phyloP scores from a whole-genome alignment of 1,139 yeast genomes.

The Spathaspora sp. region DNA sequence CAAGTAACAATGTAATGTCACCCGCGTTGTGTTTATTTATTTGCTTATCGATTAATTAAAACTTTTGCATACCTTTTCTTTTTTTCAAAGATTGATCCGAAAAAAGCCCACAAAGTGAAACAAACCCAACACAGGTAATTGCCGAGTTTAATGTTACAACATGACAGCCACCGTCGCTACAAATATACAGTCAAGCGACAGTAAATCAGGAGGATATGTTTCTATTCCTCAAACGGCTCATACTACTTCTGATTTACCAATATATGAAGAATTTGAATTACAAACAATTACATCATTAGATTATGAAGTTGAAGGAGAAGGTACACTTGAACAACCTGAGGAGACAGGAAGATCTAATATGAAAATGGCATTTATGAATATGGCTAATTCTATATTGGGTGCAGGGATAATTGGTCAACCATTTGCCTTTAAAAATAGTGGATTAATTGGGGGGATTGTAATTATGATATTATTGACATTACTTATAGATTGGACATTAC shows the following conservation, averaged over 20 bases:
- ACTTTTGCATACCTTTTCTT: too few species aligned
- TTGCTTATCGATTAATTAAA: too few species aligned
- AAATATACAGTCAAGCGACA: neutral
- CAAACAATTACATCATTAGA: conserved; percentile 24
- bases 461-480: conserved; percentile 60
- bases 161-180: too few species aligned
- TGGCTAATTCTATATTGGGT: conserved; percentile 92
- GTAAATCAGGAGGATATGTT: neutral
- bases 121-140: neutral
- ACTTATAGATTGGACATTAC: conserved; percentile 82
- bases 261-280: conserved; percentile 26
- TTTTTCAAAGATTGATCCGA: too few species aligned
- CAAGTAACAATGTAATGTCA: too few species aligned
- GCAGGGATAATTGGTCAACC: conserved; percentile 97
- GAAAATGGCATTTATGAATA: conserved; percentile 92
- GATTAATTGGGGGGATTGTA: conserved; percentile 71
- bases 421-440: conserved; percentile 79
- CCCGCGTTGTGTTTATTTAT: too few species aligned
- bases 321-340: conserved; percentile 10
- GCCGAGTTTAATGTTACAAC: too few species aligned
- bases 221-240: neutral
- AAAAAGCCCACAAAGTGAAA: neutral
- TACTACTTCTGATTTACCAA: conserved; percentile 5
- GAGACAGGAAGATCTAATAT: conserved; percentile 46
- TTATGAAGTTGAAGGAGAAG: conserved; percentile 17